Base-by-base conservation (phyloP, 129 eudicot genomes). In the Glebionis coronaria region DNA sequence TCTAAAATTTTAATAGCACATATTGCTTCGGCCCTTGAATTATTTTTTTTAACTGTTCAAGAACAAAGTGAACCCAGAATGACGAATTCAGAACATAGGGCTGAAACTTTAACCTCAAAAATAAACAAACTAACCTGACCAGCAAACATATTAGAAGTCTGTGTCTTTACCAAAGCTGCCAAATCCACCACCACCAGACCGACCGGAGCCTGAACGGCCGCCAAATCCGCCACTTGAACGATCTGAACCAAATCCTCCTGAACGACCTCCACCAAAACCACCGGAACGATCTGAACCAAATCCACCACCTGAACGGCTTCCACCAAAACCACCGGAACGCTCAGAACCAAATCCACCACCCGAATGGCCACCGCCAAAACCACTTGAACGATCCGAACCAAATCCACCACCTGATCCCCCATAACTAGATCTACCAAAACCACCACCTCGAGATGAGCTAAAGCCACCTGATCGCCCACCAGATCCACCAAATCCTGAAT, bases 351-450 rank as follows among this genome's bases (percentile, higher is more conserved):
- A 61, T 4, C 68, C 82, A 44, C 85, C 72, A 57, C 87, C 69
- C 9, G 85, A 47, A 16, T 76, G 81, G 15, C 59, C 78, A 12
- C 57, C 72, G 65, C 71, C 71, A 56, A 81, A 73, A 18, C 83
- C 78, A 23, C 86, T 70, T 10, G 83, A 72, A 20, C 84, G 76
- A 38, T 83, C 83, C 7, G 65, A 60, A 27, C 83, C 62, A 23
- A 67, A 83, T 15, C 81, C 81, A 59, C 88, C 93, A 18, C 83
- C 71, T 29, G 85, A 84, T 8, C 82, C 77, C 12, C 83, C 72
- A 61, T 69, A 67, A 77, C 76, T 65, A 46, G 82, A 74, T 62
- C 75, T 65, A 45, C 87, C 82, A 70, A 60, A 85, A 21, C 89
- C 86, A 70, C 87, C 86, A 8, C 84, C 84, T 51, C 20, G 44